These are phyloP conservation scores for Xylogone sp. DNA, from an alignment of 2,329 filamentous ascomycete genomes.

Conservation along the genomic window DNA sequence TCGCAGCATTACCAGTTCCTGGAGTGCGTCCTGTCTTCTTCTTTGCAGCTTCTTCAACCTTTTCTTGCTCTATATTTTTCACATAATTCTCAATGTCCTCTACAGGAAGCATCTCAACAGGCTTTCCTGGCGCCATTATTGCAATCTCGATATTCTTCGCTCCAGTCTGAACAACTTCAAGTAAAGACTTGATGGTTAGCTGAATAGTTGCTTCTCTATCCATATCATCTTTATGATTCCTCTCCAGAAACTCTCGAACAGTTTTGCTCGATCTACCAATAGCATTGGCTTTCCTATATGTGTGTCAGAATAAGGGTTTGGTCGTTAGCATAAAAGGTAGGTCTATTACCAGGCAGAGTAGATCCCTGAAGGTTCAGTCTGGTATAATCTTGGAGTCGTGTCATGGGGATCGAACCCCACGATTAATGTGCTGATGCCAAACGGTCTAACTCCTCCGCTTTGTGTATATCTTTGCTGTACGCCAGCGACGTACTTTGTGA, in stretches of 20 bases:
- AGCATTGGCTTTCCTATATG: constrained; percentile 90
- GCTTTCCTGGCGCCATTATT: constrained; percentile 90
- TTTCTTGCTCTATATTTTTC: constrained; percentile 98
- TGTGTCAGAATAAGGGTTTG: constrained; percentile 8
- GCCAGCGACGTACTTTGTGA: constrained; percentile 96
- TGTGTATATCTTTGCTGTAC: constrained; percentile 99
- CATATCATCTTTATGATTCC: constrained; percentile 98
- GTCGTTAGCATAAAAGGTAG: neutral
- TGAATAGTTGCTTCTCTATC: constrained; percentile 94
- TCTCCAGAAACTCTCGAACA: constrained; percentile 95
- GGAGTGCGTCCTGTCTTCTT: constrained; percentile 82
- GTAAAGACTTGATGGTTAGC: constrained; percentile 93
- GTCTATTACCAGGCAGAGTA: constrained; percentile 86
- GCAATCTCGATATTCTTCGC: constrained; percentile 99
- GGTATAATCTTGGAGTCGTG: constrained; percentile 84
- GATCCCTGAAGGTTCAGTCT: constrained; percentile 98
- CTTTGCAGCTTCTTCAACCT: constrained; percentile 96
- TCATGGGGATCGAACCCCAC: constrained; percentile 97
- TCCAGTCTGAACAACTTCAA: constrained; percentile 97
- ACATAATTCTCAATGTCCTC: constrained; percentile 97
- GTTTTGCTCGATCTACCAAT: constrained; percentile 99
- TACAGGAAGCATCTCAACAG: constrained; percentile 87
- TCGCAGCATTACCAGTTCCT: constrained; percentile 67
- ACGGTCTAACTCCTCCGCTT: constrained; percentile 96
- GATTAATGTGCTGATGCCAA: constrained; percentile 95